These are phyloP conservation scores for Bjerkandera adusta DNA, from an alignment of 1,284 basidiomycete species.

Conservation along the genomic window DNA sequence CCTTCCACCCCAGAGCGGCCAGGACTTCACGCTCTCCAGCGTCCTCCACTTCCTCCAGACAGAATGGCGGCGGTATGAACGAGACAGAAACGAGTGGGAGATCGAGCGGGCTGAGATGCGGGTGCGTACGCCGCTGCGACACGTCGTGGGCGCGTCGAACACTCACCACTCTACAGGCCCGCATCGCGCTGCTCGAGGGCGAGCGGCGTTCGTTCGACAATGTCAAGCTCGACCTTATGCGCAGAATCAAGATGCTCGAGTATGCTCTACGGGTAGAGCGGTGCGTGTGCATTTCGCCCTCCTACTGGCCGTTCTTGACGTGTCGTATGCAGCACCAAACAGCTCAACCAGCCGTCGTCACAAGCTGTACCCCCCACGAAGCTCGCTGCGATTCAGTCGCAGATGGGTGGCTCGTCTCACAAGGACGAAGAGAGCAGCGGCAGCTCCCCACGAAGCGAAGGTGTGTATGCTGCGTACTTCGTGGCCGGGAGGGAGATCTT, in stretches of 20 bases:
- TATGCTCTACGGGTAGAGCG: conserved; percentile 93
- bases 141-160: conserved; percentile 29
- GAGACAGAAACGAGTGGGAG: conserved; percentile 99
- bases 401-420: conserved; percentile 47
- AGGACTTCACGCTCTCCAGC: conserved; percentile 90
- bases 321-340: conserved; percentile 67
- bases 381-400: conserved; percentile 54
- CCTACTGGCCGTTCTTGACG: conserved; percentile 27
- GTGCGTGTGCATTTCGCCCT: conserved; percentile 43
- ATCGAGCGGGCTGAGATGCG: conserved; percentile 99
- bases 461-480: conserved; percentile 36
- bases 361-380: conserved; percentile 59
- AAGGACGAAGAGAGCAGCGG: conserved; percentile 77
- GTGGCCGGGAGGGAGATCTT: too few species aligned
- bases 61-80: conserved; percentile 95
- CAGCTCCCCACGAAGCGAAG: conserved; percentile 81
- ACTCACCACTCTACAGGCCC: conserved; percentile 55
- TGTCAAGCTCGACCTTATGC: conserved; percentile 92
- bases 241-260: conserved; percentile 99
- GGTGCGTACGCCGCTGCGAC: conserved; percentile 49
- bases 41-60: conserved; percentile 97
- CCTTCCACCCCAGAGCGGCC: conserved; percentile 74
- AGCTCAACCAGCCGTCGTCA: conserved; percentile 57
- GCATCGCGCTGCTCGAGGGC: conserved; percentile 96
- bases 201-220: conserved; percentile 97